These are phyloP conservation scores for Penicillium sp. DNA, from an alignment of 2,329 filamentous ascomycete genomes.

Conservation along the genomic window DNA sequence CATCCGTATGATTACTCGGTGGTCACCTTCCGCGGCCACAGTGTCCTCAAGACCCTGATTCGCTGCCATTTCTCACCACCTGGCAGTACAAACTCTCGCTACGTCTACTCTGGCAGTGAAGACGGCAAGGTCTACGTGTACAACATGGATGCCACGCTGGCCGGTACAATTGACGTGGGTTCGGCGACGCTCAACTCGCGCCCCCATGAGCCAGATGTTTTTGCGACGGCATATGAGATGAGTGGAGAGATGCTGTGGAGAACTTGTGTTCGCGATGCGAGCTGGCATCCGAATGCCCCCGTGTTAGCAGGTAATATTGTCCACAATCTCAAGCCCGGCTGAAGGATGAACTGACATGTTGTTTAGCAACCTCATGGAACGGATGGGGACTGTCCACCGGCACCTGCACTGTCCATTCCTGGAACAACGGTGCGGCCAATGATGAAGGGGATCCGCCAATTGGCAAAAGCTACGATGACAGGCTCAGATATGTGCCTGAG, in stretches of 20 bases:
- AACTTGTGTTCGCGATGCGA: slow-evolving; percentile 79
- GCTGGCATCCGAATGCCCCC: slow-evolving; percentile 83
- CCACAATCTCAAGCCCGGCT: not conserved
- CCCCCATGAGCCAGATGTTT: slow-evolving; percentile 50
- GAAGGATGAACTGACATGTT: slow-evolving; percentile 4
- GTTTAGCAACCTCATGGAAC: slow-evolving; percentile 73
- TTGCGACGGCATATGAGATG: slow-evolving; percentile 55
- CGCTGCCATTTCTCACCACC: slow-evolving; percentile 92
- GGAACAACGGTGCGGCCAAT: slow-evolving; percentile 60
- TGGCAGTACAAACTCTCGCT: slow-evolving; percentile 77
- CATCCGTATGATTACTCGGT: slow-evolving; percentile 85
- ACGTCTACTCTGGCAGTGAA: slow-evolving; percentile 87
- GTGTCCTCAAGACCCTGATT: slow-evolving; percentile 83
- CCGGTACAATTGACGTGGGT: slow-evolving; percentile 71
- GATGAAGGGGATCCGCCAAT: slow-evolving; percentile 61
- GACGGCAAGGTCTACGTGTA: slow-evolving; percentile 88
- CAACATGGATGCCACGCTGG: slow-evolving; percentile 85
- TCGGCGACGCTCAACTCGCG: slow-evolving; percentile 62
- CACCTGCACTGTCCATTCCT: slow-evolving; percentile 73
- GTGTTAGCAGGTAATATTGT: slow-evolving; percentile 60
- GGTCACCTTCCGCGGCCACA: slow-evolving; percentile 89
- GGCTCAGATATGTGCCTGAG: slow-evolving; percentile 49
- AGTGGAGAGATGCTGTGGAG: slow-evolving; percentile 59
- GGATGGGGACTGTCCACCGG: slow-evolving; percentile 68
- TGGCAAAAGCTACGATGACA: slow-evolving; percentile 58